Base-by-base conservation (phyloP, 352 stramenopile species). In the Globisporangium megalacanthum region DNA sequence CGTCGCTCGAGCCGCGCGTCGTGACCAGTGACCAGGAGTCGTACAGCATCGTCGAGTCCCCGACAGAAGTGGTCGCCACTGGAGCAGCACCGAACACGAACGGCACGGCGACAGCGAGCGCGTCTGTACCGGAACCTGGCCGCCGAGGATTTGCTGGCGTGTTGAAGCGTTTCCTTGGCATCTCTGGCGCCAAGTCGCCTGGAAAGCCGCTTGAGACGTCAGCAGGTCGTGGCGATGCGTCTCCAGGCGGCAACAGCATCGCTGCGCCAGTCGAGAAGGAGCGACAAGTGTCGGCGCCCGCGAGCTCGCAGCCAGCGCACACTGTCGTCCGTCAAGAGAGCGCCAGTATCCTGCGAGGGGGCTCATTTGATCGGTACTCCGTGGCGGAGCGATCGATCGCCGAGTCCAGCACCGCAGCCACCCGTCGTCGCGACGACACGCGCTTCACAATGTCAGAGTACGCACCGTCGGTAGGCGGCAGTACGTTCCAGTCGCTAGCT, bases 111-210 rank as follows among this genome's bases (percentile, higher is more conserved):
- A 31, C 31, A 9, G 35, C 35, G 35, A 39, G 35, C 35, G 13
- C 31, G 15, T 13, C 36, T 9, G 20, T 17, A 35, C 19, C 44
- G 6, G 39, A 29, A 41, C 63, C 44, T 9, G 68, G 62, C 17
- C 56, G 58, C 11, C 44, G 52, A 6, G 70, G 81, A 1, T 75
- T 92, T 22, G 64, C 73, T 42, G 70, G 72, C 15, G 79, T 71
- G 20, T 47, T 92, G 0, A 89, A 89, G 62, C 68, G 82, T 0
- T 83, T 92, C 8, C 88, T 92, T 45, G 77, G 77, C 5, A 79
- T 89, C 47, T 68, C 63, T 0, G 52, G 54, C 20, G 62, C 61
- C 3, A 82, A 75, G 50, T 25, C 50, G 6, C 6, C 41, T 7
- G 52, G 22, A 10, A 58, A 54, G 11, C 35, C 11, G 19, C 9